These are phyloP conservation scores for Sophora flavescens DNA, from an alignment of 306 rosid genomes.

Conservation along the genomic window DNA sequence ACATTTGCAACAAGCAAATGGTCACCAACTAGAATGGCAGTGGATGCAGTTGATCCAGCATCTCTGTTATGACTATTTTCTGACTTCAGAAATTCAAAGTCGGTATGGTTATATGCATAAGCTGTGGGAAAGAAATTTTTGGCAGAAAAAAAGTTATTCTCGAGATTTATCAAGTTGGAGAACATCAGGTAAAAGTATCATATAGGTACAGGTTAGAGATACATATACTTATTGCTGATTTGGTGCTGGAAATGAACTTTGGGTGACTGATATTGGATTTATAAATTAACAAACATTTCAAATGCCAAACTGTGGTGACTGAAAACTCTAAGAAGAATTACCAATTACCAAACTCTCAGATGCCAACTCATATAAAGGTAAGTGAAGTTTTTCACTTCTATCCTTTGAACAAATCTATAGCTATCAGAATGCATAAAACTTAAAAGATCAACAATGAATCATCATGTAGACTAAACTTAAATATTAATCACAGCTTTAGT, in stretches of 20 bases:
- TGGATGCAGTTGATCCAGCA: conserved; percentile 99
- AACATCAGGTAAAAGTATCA: conserved; percentile 1
- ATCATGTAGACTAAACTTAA: too few species aligned
- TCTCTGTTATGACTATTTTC: conserved; percentile 88
- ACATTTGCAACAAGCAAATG: conserved; percentile 98
- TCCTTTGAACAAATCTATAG: too few species aligned
- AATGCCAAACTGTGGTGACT: too few species aligned
- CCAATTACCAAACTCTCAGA: too few species aligned
- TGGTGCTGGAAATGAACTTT: conserved; percentile 94
- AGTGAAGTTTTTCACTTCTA: too few species aligned
- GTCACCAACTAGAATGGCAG: conserved; percentile 94
- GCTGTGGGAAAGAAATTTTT: conserved; percentile 57
- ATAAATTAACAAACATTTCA: too few species aligned
- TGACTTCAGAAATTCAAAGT: conserved; percentile 88
- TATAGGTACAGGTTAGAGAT: not conserved
- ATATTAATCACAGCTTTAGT: too few species aligned
- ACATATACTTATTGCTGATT: conserved; percentile 84
- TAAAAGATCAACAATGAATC: too few species aligned
- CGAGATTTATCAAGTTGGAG: conserved; percentile 29
- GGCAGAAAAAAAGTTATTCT: conserved; percentile 6
- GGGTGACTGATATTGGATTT: conserved; percentile 94
- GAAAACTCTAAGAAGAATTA: too few species aligned
- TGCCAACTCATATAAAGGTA: too few species aligned
- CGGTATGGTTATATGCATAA: conserved; percentile 92
- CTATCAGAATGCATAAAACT: too few species aligned